A percentile compares a stretch with the other conserved stretches of the same genome.
Evolutionary conservation across 139 green algal species (phyloP).

Genomic region (Chlorella sp.): DNA sequence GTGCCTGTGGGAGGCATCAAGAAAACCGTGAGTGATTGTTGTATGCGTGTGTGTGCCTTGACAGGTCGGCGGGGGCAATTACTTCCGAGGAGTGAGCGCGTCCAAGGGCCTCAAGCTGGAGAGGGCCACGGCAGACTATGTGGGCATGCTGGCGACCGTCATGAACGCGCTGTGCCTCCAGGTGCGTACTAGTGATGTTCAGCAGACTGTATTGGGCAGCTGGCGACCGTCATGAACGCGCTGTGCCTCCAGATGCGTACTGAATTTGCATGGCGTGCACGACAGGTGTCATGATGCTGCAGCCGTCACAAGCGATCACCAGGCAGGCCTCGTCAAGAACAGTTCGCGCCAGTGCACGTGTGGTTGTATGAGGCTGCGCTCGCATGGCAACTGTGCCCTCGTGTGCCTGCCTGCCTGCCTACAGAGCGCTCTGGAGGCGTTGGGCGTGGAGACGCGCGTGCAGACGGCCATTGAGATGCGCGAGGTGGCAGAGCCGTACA

Average conservation of each 20-base stretch:
- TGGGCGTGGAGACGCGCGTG: constrained; percentile 65
- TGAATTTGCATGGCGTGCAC: too few relatives aligned
- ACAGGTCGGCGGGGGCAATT: constrained; percentile 95
- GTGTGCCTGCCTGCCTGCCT: too few relatives aligned
- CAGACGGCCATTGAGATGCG: constrained; percentile 95
- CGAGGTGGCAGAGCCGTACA: constrained; percentile 97
- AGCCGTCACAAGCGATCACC: too few relatives aligned
- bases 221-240: constrained; percentile 98
- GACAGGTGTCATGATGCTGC: too few relatives aligned
- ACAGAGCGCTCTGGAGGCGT: constrained; percentile 64
- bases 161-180: constrained; percentile 96
- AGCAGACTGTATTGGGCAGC: constrained; percentile 97
- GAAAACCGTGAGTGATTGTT: too few relatives aligned
- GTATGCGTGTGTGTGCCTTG: too few relatives aligned
- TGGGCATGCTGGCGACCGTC: constrained; percentile 97
- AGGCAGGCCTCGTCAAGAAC: too few relatives aligned
- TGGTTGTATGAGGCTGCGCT: too few relatives aligned
- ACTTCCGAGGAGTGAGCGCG: constrained; percentile 83
- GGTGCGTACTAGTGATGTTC: too few relatives aligned
- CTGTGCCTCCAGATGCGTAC: constrained; percentile 80
- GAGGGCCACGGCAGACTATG: constrained; percentile 90
- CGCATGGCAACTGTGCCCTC: too few relatives aligned
- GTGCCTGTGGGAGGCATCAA: too few relatives aligned
- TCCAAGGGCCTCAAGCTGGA: constrained; percentile 76
- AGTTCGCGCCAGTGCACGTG: too few relatives aligned